phyloP scores from a whole-genome alignment of 495 filamentous ascomycete species.

The Penicillium daleae region DNA sequence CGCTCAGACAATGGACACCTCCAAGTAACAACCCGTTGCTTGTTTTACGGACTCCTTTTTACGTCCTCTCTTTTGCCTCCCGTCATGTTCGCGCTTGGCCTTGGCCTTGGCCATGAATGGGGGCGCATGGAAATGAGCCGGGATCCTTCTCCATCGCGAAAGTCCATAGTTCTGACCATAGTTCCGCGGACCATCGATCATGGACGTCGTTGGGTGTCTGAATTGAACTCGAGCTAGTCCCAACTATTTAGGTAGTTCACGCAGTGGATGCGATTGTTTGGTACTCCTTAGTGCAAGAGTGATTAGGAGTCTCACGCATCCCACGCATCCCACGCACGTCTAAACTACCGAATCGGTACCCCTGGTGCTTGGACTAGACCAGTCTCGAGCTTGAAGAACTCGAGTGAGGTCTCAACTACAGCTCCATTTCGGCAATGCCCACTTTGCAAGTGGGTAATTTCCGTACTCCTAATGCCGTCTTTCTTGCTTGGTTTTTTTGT shows the following conservation, averaged over 20 bases:
- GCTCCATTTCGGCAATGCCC: not conserved
- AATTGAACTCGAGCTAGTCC: not conserved
- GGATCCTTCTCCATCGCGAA: conserved; percentile 18
- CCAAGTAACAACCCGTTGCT: conserved; percentile 14
- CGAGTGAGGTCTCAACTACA: not conserved
- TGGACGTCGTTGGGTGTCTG: not conserved
- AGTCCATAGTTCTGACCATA: not conserved
- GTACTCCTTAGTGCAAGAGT: not conserved
- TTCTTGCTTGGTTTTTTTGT: not conserved
- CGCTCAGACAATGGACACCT: conserved; percentile 5
- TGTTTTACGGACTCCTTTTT: conserved; percentile 13
- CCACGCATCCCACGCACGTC: not conserved
- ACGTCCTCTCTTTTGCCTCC: not conserved
- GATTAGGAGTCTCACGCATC: not conserved
- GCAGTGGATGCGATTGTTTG: not conserved
- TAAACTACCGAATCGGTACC: not conserved
- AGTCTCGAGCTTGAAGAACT: not conserved
- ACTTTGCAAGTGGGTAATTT: not conserved
- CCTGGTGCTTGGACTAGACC: too few relatives aligned
- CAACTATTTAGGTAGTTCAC: not conserved
- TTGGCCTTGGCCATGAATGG: not conserved
- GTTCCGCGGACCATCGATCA: not conserved
- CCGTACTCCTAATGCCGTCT: not conserved
- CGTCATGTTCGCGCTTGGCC: conserved; percentile 10
- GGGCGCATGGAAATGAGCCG: conserved; percentile 20